Percentiles rank a stretch among this genome's conserved stretches.
Evolutionary conservation across 179 eudicot genomes (phyloP).

Genomic region (Sideroxylon spinosum): DNA sequence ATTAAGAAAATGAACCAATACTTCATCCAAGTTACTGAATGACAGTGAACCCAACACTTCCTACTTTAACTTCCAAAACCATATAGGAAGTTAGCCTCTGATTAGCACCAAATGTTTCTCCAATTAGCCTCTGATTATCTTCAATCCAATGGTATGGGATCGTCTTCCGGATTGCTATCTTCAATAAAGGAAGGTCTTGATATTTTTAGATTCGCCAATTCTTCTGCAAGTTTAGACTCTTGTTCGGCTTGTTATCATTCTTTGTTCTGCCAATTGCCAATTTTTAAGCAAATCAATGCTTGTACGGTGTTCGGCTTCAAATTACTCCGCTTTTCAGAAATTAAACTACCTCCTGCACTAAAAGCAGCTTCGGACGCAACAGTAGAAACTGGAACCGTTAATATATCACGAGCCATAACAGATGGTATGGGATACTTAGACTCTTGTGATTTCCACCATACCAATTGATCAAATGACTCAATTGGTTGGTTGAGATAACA

Average conservation of each 20-base stretch:
- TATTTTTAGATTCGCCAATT: not conserved
- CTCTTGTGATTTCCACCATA: not conserved
- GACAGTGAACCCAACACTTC: no score
- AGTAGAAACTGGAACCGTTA: not conserved
- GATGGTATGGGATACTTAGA: not conserved
- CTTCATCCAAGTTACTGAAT: no score
- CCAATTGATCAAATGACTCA: not conserved
- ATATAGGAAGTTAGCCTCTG: no score
- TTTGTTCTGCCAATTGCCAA: not conserved
- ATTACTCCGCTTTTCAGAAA: not conserved
- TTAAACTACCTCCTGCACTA: not conserved
- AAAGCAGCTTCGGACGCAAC: not conserved
- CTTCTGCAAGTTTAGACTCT: not conserved
- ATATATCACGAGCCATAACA: not conserved
- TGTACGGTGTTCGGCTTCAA: not conserved
- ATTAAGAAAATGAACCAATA: no score
- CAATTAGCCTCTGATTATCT: no score
- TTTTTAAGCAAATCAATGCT: not conserved
- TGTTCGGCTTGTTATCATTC: not conserved
- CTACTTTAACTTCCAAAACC: no score
- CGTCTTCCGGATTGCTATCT: not conserved
- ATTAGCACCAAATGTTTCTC: no score
- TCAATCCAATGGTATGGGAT: not conserved
- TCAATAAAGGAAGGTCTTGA: not conserved
- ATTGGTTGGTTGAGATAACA: not conserved